Percentiles rank a stretch among this genome's conserved stretches.
Evolutionary conservation across 495 filamentous ascomycete genomes (phyloP).

Genomic region (Letharia lupina): DNA sequence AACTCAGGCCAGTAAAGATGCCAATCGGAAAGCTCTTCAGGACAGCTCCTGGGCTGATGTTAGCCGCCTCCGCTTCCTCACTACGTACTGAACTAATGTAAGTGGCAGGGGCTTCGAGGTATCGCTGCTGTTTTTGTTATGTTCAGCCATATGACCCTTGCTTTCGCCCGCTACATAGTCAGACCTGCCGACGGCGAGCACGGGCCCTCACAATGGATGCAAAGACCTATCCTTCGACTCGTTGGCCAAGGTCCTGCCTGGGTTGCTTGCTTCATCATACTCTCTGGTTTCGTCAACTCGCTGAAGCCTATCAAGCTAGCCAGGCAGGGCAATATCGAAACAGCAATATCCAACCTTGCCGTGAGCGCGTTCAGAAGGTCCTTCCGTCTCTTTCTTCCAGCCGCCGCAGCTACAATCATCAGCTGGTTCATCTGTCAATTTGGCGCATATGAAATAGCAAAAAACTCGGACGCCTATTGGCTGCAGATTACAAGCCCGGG

Average conservation of each 20-base stretch:
- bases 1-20: conserved; percentile 18
- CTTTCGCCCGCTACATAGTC: conserved; percentile 46
- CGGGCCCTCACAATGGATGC: conserved; percentile 36
- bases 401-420: conserved; percentile 24
- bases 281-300: conserved; percentile 26
- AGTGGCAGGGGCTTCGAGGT: conserved; percentile 44
- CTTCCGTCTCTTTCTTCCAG: conserved; percentile 27
- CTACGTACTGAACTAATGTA: conserved; percentile 11
- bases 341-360: conserved; percentile 27
- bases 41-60: conserved; percentile 25
- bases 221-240: conserved; percentile 47
- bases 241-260: conserved; percentile 48
- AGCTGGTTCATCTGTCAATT: conserved; percentile 31
- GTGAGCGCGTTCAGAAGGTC: conserved; percentile 26
- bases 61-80: conserved; percentile 2
- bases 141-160: conserved; percentile 45
- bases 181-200: conserved; percentile 35
- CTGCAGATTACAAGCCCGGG: conserved; percentile 27
- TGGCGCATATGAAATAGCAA: conserved; percentile 27
- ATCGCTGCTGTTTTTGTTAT: conserved; percentile 48
- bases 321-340: conserved; percentile 21
- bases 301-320: conserved; percentile 27
- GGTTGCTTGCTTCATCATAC: conserved; percentile 44
- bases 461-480: conserved; percentile 28
- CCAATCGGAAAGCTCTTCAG: conserved; percentile 13